A percentile compares a stretch with the other conserved stretches of the same genome.
Conservation (phyloP, 192 early-diverging fungal species). For the Gorgonomyces haynaldii region DNA sequence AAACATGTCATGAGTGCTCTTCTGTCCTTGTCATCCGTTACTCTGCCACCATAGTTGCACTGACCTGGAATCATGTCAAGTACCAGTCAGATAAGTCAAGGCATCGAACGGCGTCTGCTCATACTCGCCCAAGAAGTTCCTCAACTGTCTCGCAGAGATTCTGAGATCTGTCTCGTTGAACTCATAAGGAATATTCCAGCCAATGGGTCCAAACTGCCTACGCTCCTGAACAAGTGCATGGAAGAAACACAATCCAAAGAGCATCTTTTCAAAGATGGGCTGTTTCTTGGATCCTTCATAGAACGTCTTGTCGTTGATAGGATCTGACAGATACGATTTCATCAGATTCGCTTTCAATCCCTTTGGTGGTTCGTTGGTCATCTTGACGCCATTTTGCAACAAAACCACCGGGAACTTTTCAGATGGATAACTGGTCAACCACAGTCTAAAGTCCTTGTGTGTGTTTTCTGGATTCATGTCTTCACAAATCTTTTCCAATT, state of each 20-base stretch:
- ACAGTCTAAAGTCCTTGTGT: conserved; percentile 41
- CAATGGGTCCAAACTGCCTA: conserved; percentile 47
- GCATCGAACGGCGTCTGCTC: conserved; percentile 46
- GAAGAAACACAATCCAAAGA: conserved; percentile 50
- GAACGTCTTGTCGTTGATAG: conserved; percentile 45
- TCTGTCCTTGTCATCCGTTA: conserved; percentile 53
- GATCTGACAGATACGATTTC: conserved; percentile 42
- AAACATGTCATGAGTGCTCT: conserved; percentile 35
- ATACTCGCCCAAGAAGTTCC: conserved; percentile 49
- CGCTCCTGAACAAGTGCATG: conserved; percentile 51
- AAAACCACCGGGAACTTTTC: conserved; percentile 50
- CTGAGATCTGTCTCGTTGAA: conserved; percentile 51
- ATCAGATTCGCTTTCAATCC: conserved; percentile 40
- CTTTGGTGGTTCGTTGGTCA: conserved; percentile 50
- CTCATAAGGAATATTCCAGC: conserved; percentile 56
- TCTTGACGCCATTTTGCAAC: conserved; percentile 52
- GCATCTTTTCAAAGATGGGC: conserved; percentile 34
- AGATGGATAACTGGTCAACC: conserved; percentile 45
- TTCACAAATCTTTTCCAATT: conserved; percentile 49
- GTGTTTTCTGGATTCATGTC: conserved; percentile 41
- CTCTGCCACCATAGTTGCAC: conserved; percentile 50
- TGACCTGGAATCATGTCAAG: conserved; percentile 22
- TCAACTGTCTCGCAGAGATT: conserved; percentile 48
- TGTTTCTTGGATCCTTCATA: conserved; percentile 51
- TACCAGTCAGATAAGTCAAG: conserved; percentile 43